Conservation (phyloP, 2,329 filamentous ascomycete species). For the Colletotrichum melonis region DNA sequence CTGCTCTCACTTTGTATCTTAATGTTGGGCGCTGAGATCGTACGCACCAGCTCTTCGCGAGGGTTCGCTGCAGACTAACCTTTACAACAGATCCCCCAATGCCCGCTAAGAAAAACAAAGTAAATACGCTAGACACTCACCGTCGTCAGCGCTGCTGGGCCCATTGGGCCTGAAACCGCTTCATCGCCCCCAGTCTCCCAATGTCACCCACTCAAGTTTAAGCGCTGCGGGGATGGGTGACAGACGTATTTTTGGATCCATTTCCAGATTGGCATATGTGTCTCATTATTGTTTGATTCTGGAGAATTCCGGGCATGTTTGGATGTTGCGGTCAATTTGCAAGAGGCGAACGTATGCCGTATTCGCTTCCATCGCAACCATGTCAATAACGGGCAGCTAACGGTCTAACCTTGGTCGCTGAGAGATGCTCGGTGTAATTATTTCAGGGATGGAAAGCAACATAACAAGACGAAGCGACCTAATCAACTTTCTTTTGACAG, state of each 20-base stretch:
- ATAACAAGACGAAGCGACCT: not conserved
- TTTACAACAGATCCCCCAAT: not conserved
- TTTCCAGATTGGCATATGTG: conserved; percentile 21
- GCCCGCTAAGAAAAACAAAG: conserved; percentile 13
- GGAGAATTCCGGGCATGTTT: not conserved
- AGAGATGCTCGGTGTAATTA: not conserved
- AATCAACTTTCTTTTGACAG: not conserved
- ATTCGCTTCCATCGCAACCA: conserved; percentile 6
- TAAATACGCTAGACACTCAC: conserved; percentile 3
- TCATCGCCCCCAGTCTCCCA: not conserved
- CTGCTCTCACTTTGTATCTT: too few species aligned
- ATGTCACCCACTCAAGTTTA: conserved; percentile 7
- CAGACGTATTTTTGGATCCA: conserved; percentile 9
- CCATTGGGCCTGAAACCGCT: conserved; percentile 17
- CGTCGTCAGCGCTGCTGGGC: not conserved
- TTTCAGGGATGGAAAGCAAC: not conserved
- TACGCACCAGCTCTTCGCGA: not conserved
- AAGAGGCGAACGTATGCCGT: not conserved
- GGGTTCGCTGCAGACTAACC: not conserved
- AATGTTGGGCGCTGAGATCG: not conserved
- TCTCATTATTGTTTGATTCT: conserved; percentile 32
- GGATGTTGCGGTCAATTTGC: not conserved
- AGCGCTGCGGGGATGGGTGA: conserved; percentile 7
- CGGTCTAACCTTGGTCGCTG: not conserved
- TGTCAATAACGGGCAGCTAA: not conserved